Conservation (phyloP, 2,329 filamentous ascomycete species). For the Knufia fluminis region DNA sequence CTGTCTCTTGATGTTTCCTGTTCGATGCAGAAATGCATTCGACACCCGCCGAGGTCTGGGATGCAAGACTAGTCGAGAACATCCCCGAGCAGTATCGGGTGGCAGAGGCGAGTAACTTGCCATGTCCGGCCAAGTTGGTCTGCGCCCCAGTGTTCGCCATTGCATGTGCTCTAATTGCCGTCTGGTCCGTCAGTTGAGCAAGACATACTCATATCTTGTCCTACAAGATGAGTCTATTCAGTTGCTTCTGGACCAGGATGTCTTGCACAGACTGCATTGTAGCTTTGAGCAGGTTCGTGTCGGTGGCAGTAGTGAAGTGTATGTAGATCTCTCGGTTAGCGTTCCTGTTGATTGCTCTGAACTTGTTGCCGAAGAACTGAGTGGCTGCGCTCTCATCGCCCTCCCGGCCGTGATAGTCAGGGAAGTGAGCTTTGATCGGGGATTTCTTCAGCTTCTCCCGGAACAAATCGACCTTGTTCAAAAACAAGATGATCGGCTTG, state of each 20-base stretch:
- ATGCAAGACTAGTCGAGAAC: too few species aligned
- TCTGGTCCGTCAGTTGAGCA: neutral
- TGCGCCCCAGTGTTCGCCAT: neutral
- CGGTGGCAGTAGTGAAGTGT: conserved; percentile 52
- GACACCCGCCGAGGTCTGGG: too few species aligned
- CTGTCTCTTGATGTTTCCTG: too few species aligned
- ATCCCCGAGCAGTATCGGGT: too few species aligned
- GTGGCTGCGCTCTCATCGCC: conserved; percentile 65
- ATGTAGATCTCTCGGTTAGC: conserved; percentile 49
- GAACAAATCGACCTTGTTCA: conserved; percentile 84
- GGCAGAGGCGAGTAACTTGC: too few species aligned
- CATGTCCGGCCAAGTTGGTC: neutral
- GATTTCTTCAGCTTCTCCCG: conserved; percentile 63
- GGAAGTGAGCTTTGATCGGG: conserved; percentile 66
- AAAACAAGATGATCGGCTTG: conserved; percentile 71
- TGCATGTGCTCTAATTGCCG: neutral
- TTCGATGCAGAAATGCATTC: too few species aligned
- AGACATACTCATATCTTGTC: neutral
- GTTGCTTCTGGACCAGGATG: conserved; percentile 77
- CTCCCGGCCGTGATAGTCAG: conserved; percentile 64
- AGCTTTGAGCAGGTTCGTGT: conserved; percentile 70
- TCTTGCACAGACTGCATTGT: conserved; percentile 81
- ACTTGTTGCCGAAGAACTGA: conserved; percentile 76
- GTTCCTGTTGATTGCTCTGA: conserved; percentile 62
- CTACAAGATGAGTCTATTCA: conserved; percentile 66